Conservation (phyloP, 1,284 basidiomycete species). For the Fomes fomentarius region DNA sequence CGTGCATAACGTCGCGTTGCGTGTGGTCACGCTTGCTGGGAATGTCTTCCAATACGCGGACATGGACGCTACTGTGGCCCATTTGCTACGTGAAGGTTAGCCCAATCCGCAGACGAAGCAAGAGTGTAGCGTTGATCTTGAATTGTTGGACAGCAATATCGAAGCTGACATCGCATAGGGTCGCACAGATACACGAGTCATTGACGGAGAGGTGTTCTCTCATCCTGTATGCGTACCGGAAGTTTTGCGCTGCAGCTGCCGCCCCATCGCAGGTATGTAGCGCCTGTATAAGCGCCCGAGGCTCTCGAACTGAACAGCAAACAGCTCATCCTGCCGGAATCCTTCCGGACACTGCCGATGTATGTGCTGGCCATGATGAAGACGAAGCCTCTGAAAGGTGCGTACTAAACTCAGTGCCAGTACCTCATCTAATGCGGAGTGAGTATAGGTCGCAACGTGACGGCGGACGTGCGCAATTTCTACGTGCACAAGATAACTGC, state of each 20-base stretch:
- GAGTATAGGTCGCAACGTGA: constrained; percentile 75
- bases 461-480: constrained; percentile 92
- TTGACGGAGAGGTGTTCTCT: constrained; percentile 87
- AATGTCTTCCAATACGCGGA: constrained; percentile 95
- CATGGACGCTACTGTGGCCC: constrained; percentile 81
- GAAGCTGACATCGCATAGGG: constrained; percentile 62
- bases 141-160: constrained; percentile 83
- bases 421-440: background rate
- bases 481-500: constrained; percentile 79
- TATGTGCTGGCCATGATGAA: constrained; percentile 89
- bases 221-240: constrained; percentile 87
- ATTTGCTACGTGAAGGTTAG: constrained; percentile 86
- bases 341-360: constrained; percentile 87
- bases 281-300: no score
- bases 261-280: constrained; percentile 75
- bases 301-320: constrained; percentile 1
- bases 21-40: constrained; percentile 82
- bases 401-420: background rate
- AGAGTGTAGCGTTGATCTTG: no score
- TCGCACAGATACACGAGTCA: constrained; percentile 81
- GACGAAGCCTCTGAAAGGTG: constrained; percentile 90
- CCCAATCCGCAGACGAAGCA: no score
- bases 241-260: constrained; percentile 88
- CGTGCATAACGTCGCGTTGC: constrained; percentile 84
- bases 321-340: constrained; percentile 93